Conservation (phyloP, 805 yeast genomes). For the Saturnispora kantuleensis region DNA sequence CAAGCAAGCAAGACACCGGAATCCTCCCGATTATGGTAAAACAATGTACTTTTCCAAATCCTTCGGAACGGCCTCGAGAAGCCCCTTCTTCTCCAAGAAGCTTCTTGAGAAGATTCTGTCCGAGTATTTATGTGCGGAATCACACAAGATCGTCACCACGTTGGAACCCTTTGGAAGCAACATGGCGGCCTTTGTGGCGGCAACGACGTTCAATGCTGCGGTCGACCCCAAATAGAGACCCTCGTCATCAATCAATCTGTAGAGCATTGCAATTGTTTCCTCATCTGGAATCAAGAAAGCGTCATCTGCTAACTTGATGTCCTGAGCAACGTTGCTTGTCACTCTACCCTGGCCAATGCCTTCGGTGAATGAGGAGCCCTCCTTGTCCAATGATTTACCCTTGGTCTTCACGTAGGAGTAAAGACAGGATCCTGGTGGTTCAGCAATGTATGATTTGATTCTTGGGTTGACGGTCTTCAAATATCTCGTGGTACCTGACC, state of each 20-base stretch:
- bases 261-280: constrained; percentile 75
- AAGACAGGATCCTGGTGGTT: constrained; percentile 87
- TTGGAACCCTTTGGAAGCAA: constrained; percentile 67
- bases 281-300: constrained; percentile 73
- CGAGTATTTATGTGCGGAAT: constrained; percentile 83
- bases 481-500: constrained; percentile 76
- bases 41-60: constrained; percentile 60
- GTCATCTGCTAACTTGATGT: constrained; percentile 65
- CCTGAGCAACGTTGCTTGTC: constrained; percentile 70
- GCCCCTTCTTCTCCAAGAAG: constrained; percentile 66
- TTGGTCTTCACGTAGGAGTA: constrained; percentile 67
- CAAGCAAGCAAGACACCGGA: neutral
- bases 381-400: constrained; percentile 57
- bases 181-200: constrained; percentile 72
- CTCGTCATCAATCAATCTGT: constrained; percentile 75
- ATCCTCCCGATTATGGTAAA: constrained; percentile 22
- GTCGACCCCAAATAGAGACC: constrained; percentile 90
- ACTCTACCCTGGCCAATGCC: constrained; percentile 96
- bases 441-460: constrained; percentile 65
- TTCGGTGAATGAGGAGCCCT: constrained; percentile 85
- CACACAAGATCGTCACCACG: constrained; percentile 83
- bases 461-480: constrained; percentile 59
- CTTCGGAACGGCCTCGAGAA: constrained; percentile 59
- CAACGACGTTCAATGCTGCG: constrained; percentile 81
- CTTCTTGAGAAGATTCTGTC: constrained; percentile 66